A percentile compares a stretch with the other conserved stretches of the same genome.
Conservation (phyloP, 352 stramenopile genomes). For the Pythium coloratum region DNA sequence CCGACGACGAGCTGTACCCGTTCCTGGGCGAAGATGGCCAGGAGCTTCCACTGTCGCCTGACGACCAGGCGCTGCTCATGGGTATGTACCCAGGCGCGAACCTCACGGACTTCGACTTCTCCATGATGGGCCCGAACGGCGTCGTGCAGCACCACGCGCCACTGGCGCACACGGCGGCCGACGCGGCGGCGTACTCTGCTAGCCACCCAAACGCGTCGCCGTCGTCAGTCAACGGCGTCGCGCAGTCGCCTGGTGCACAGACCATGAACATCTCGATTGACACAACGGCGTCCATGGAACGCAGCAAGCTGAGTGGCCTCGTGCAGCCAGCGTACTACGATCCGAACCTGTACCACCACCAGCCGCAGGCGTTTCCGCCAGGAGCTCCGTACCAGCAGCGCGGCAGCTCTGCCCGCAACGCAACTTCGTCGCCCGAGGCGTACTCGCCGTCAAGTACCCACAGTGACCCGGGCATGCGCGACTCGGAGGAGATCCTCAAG, state of each 20-base stretch:
- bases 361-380: constrained; percentile 3
- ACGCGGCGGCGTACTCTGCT: neutral
- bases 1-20: constrained; percentile 64
- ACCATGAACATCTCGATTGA: constrained; percentile 27
- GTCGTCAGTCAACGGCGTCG: constrained; percentile 2
- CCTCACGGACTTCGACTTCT: constrained; percentile 67
- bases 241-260: constrained; percentile 6
- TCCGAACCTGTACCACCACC: constrained; percentile 25
- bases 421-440: constrained; percentile 10
- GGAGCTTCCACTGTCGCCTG: constrained; percentile 38
- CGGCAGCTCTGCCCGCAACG: constrained; percentile 15
- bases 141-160: constrained; percentile 44
- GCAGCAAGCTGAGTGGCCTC: constrained; percentile 35
- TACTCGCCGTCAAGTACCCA: constrained; percentile 49
- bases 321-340: constrained; percentile 30
- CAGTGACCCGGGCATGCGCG: constrained; percentile 37
- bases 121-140: constrained; percentile 35
- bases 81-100: constrained; percentile 52
- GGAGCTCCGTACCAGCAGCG: constrained; percentile 1
- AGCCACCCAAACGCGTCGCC: constrained; percentile 3
- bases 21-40: constrained; percentile 39
- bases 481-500: constrained; percentile 81
- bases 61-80: constrained; percentile 58
- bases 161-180: constrained; percentile 13
- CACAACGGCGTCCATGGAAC: constrained; percentile 12